Evolutionary conservation across 192 early-diverging fungal species (phyloP), one percentile per base, ranked within the genome.

Genomic region (Coemansia sp.): DNA sequence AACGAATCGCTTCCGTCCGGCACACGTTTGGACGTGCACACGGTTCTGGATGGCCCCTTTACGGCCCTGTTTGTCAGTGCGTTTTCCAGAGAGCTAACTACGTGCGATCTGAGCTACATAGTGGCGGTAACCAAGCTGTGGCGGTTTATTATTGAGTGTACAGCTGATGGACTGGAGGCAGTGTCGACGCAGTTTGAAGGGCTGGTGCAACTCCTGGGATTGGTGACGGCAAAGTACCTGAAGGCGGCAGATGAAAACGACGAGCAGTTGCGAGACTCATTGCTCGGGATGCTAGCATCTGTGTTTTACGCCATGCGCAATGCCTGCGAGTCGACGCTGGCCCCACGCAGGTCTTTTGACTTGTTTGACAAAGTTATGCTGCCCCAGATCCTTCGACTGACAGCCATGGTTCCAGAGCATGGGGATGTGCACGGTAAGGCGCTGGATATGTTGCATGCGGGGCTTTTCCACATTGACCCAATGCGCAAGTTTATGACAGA

Each of bases 361-460:
- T 24, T 78, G 33, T 68, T 72, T 22, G 70, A 65, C 52, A 46
- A 67, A 52, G 38, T 41, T 9, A 46, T 69, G 27, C 50, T 78
- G 61, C 38, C 53, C 18, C 66, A 53, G 37, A 19, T 60, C 1
- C 52, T 78, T 32, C 62, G 55, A 35, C 46, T 78, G 14, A 27
- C 35, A 14, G 17, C 63, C 32, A 34, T 29, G 24, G 14, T 17
- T 32, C 22, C 34, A 12, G 22, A 48, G 21, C 53, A 38, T 4
- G 24, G 56, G 1, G 60, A 40, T n/a, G 34, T 42, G 4, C 32
- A 42, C 24, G 15, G 36, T 4, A 36, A 26, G 3, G 62, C 68
- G 1, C 56, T 72, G 11, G 76, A 78, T 33, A 71, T 72, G 70
- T 54, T 72, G 22, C 69, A 72, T 1, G 66, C 62, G 5, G 60